Evolutionary conservation across 2,329 filamentous ascomycete genomes (phyloP), one percentile per base, ranked within the genome.

Genomic region (Fusarium longipes): DNA sequence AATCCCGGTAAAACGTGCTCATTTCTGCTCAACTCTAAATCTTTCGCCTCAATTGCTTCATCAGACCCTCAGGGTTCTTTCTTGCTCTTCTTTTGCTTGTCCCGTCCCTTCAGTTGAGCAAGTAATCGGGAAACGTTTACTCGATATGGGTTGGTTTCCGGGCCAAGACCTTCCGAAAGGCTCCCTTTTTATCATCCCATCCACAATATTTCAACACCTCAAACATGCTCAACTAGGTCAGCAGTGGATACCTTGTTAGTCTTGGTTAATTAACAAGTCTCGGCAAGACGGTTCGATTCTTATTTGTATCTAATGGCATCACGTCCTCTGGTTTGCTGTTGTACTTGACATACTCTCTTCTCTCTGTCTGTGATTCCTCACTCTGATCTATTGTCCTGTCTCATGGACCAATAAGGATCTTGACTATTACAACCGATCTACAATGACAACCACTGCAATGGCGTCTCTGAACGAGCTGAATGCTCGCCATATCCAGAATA

Each of bases 401-500:
- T 29, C 18, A 38, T 44, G 18, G 52, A 30, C 36, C 22, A 32
- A 35, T 51, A 40, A 63, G 27, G 40, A 32, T 27, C n/a, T 38
- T 8, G 8, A 38, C 30, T 32, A 35, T 33, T 29, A 35, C 32
- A 36, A 24, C 29, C 47, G 52, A 11, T 27, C 27, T 9, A 27
- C 27, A n/a, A 48, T 48, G 22, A 11, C 42, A n/a, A 33, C 25
- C 56, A 45, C 61, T 54, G 40, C 44, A 38, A 73, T 70, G 67
- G 59, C 52, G 57, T 56, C 70, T 36, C 43, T 70, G 27, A 62
- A 60, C 44, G 57, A 69, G 52, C 61, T 75, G 62, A 65, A 42
- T 58, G 67, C 69, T 63, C 74, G 74, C 25, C 80, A 82, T 64
- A 82, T 83, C 60, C 82, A 83, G 63, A 79, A 83, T 57, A 76